Percentiles rank a stretch among this genome's conserved stretches.
Conservation (phyloP, 2,329 filamentous ascomycete species). For the Claviceps sorghi region DNA sequence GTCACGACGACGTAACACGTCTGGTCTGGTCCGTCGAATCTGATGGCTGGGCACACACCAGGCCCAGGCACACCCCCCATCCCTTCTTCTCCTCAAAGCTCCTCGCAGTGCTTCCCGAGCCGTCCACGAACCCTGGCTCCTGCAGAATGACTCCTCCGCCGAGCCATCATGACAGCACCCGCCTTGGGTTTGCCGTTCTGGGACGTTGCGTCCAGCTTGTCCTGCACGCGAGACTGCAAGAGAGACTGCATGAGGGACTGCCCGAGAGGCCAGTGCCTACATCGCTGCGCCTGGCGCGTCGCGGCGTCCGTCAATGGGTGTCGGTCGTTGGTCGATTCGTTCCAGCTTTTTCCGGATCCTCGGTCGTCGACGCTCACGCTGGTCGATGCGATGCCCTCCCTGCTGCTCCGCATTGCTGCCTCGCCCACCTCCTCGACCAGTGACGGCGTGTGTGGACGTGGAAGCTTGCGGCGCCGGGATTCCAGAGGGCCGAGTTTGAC, state of each 20-base stretch:
- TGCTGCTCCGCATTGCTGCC: too few relatives aligned
- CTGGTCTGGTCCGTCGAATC: too few relatives aligned
- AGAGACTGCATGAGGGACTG: not conserved
- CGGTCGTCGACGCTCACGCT: too few relatives aligned
- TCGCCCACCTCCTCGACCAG: too few relatives aligned
- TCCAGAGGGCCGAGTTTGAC: not conserved
- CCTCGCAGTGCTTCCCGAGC: too few relatives aligned
- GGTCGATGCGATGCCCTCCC: too few relatives aligned
- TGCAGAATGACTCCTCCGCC: constrained; percentile 1
- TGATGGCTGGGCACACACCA: not conserved
- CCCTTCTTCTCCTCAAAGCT: not conserved
- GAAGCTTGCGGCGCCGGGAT: not conserved
- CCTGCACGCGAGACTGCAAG: not conserved
- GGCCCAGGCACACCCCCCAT: not conserved
- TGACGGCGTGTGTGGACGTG: not conserved
- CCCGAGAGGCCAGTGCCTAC: not conserved
- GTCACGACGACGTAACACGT: not conserved
- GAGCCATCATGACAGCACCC: not conserved
- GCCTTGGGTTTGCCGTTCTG: not conserved
- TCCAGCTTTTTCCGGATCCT: not conserved
- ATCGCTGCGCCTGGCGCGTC: not conserved
- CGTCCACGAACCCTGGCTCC: not conserved
- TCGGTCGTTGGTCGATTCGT: not conserved
- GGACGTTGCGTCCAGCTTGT: not conserved
- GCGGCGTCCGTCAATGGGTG: not conserved